A percentile compares a stretch with the other conserved stretches of the same genome.
Conservation (phyloP, 2,329 filamentous ascomycete genomes). For the Clonostachys sp. region DNA sequence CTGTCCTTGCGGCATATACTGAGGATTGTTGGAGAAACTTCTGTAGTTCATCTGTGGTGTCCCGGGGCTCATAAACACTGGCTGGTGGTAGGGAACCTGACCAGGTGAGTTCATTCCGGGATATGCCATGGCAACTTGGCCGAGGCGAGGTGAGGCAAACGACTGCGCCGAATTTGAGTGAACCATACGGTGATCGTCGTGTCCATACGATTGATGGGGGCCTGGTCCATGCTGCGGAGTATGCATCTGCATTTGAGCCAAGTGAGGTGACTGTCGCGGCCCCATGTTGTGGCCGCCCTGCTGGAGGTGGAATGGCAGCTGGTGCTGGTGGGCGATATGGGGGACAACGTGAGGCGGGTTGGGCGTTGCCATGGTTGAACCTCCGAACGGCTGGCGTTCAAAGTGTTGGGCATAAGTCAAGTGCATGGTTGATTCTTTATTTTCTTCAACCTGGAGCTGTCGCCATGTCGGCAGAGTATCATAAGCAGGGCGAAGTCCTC, state of each 20-base stretch:
- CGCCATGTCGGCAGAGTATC: conserved; percentile 85
- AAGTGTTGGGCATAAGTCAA: conserved; percentile 76
- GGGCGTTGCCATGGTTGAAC: conserved; percentile 60
- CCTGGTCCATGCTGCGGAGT: conserved; percentile 66
- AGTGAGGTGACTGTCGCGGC: conserved; percentile 67
- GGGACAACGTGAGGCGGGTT: conserved; percentile 65
- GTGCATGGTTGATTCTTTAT: conserved; percentile 57
- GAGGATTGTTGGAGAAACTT: conserved; percentile 64
- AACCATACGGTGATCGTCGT: conserved; percentile 86
- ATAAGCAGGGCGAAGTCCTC: conserved; percentile 79
- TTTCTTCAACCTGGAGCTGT: conserved; percentile 66
- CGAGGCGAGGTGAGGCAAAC: conserved; percentile 78
- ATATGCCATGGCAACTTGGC: conserved; percentile 66
- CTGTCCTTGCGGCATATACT: conserved; percentile 68
- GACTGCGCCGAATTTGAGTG: conserved; percentile 79
- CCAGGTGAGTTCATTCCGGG: conserved; percentile 64
- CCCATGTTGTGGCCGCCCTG: conserved; percentile 65
- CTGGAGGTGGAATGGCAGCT: conserved; percentile 78
- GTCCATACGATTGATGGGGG: conserved; percentile 62
- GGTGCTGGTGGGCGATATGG: conserved; percentile 76
- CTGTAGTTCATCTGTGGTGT: conserved; percentile 69
- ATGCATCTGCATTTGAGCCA: conserved; percentile 74
- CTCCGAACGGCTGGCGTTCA: conserved; percentile 57
- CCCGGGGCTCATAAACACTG: conserved; percentile 65
- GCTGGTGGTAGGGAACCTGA: conserved; percentile 68